phyloP scores from a whole-genome alignment of 2,329 filamentous ascomycete genomes.

The Colletotrichum sansevieriae region DNA sequence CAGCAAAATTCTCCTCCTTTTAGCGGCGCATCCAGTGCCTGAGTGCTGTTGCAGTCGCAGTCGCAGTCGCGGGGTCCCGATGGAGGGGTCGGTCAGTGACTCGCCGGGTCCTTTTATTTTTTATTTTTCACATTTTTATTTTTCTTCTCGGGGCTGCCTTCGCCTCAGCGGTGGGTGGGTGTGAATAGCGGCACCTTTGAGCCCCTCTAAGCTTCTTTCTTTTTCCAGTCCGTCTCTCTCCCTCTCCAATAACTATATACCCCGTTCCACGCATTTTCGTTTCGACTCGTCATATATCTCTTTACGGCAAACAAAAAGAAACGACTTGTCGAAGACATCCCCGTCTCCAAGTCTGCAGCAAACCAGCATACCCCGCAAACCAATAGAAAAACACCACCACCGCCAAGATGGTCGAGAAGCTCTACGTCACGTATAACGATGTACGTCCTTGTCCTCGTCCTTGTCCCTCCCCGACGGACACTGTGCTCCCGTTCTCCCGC shows the following conservation, averaged over 20 bases:
- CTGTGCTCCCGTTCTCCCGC: not conserved
- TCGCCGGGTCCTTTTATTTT: not conserved
- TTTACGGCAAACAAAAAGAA: not conserved
- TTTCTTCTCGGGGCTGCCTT: not conserved
- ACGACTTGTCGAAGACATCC: not conserved
- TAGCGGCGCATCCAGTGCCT: constrained; percentile 10
- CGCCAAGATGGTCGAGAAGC: constrained; percentile 81
- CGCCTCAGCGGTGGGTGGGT: not conserved
- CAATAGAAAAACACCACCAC: constrained; percentile 21
- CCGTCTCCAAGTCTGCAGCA: constrained; percentile 39
- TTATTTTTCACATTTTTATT: constrained; percentile 7
- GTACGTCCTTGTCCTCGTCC: constrained; percentile 61
- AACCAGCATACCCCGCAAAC: constrained; percentile 36
- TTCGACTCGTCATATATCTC: not conserved
- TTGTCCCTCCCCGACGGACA: not conserved
- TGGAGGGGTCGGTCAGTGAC: constrained; percentile 25
- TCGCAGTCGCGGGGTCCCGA: constrained; percentile 24
- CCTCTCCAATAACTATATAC: not conserved
- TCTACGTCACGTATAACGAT: constrained; percentile 94
- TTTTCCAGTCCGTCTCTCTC: not conserved
- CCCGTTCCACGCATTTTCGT: not conserved
- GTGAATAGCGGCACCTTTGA: constrained; percentile 39
- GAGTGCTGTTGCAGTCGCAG: not conserved
- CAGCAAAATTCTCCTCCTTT: constrained; percentile 23
- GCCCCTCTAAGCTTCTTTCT: constrained; percentile 13